Conservation (phyloP, 2,329 filamentous ascomycete genomes). For the Aspergillus sp. region DNA sequence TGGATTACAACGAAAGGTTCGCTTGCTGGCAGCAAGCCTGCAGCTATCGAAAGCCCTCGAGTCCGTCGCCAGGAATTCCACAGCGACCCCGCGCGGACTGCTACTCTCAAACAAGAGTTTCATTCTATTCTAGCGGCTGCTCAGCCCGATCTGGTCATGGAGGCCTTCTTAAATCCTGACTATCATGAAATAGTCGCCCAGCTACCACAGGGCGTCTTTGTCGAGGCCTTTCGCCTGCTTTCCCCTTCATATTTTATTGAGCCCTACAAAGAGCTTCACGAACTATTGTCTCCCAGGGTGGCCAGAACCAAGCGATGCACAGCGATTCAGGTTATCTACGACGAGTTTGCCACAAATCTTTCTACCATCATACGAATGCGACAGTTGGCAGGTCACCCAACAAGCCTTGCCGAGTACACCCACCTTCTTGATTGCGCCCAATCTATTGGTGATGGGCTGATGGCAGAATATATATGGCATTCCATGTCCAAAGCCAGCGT, state of each 20-base stretch:
- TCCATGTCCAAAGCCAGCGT: conserved; percentile 45
- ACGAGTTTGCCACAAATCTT: conserved; percentile 45
- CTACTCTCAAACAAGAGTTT: conserved; percentile 24
- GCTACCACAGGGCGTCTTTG: conserved; percentile 63
- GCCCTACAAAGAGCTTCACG: conserved; percentile 52
- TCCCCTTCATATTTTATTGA: conserved; percentile 61
- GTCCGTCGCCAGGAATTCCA: background rate
- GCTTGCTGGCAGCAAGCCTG: background rate
- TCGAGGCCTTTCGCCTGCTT: conserved; percentile 65
- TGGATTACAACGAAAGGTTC: background rate
- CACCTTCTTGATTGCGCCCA: conserved; percentile 58
- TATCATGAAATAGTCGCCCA: conserved; percentile 35
- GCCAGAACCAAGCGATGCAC: conserved; percentile 49
- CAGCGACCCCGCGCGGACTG: background rate
- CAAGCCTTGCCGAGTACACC: conserved; percentile 56
- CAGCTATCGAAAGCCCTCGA: background rate
- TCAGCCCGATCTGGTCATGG: conserved; percentile 47
- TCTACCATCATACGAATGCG: conserved; percentile 45
- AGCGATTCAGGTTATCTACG: conserved; percentile 43
- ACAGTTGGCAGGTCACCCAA: conserved; percentile 36
- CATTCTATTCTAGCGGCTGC: conserved; percentile 37
- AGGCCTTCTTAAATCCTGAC: conserved; percentile 38
- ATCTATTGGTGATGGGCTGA: conserved; percentile 49
- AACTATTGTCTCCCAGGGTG: conserved; percentile 55
- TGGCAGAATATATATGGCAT: conserved; percentile 54